Conservation (phyloP, 495 filamentous ascomycete species). For the Penicillium taxi region DNA sequence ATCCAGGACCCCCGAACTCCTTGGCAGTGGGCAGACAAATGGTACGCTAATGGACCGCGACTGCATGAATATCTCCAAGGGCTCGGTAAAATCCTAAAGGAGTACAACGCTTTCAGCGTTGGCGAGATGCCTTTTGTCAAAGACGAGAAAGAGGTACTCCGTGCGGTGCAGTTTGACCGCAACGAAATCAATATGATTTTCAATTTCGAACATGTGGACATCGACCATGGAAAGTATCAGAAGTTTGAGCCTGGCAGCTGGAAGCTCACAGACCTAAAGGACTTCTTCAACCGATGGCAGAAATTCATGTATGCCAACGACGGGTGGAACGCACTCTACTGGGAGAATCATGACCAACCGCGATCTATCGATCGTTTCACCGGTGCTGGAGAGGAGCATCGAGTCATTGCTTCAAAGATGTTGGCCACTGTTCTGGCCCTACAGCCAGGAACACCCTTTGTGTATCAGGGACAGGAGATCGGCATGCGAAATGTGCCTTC, state of each 20-base stretch:
- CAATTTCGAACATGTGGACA: slow-evolving; percentile 57
- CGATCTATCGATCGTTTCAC: slow-evolving; percentile 56
- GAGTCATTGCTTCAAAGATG: slow-evolving; percentile 50
- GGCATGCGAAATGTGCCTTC: slow-evolving; percentile 65
- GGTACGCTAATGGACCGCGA: slow-evolving; percentile 57
- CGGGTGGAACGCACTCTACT: slow-evolving; percentile 65
- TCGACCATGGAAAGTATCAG: slow-evolving; percentile 47
- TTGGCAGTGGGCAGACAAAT: slow-evolving; percentile 49
- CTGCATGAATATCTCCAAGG: slow-evolving; percentile 58
- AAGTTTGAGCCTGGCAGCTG: slow-evolving; percentile 45
- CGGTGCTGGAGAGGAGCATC: slow-evolving; percentile 38
- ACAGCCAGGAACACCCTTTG: slow-evolving; percentile 59
- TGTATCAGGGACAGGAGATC: slow-evolving; percentile 73
- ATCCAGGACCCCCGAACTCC: slow-evolving; percentile 40
- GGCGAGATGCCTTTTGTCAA: slow-evolving; percentile 61
- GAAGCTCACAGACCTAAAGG: slow-evolving; percentile 50
- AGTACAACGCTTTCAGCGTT: slow-evolving; percentile 62
- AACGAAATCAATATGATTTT: slow-evolving; percentile 70
- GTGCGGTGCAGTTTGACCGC: slow-evolving; percentile 48
- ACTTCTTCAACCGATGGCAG: slow-evolving; percentile 56
- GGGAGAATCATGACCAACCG: slow-evolving; percentile 68
- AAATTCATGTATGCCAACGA: slow-evolving; percentile 59
- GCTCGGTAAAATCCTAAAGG: slow-evolving; percentile 55
- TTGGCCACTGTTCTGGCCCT: slow-evolving; percentile 51
- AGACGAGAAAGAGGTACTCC: slow-evolving; percentile 51